These are phyloP conservation scores for Glaciozyma martinii DNA, from an alignment of 768 basidiomycete species.

Conservation along the genomic window DNA sequence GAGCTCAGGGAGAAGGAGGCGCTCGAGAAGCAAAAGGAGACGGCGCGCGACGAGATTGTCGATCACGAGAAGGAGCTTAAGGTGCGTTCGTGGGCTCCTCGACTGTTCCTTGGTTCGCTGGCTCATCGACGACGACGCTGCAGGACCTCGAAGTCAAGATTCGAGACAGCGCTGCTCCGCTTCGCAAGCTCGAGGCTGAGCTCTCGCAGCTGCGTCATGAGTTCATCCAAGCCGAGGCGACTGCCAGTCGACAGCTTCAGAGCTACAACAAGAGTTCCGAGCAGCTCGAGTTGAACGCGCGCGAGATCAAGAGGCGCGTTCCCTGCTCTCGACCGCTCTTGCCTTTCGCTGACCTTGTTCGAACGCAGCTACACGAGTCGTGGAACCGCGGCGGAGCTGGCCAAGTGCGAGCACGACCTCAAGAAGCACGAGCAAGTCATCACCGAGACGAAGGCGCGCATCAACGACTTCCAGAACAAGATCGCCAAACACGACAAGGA, in stretches of 20 bases:
- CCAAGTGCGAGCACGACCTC: constrained; percentile 26
- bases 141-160: constrained; percentile 31
- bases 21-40: constrained; percentile 36
- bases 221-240: constrained; percentile 18
- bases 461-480: constrained; percentile 25
- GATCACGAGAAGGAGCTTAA: constrained; percentile 68
- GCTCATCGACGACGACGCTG: no score
- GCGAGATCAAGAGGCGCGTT: constrained; percentile 20
- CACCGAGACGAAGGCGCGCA: constrained; percentile 22
- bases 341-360: neutral
- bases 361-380: constrained; percentile 18
- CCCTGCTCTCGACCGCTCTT: neutral
- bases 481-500: constrained; percentile 41
- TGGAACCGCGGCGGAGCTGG: constrained; percentile 25
- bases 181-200: constrained; percentile 30
- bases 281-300: constrained; percentile 20
- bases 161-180: constrained; percentile 24
- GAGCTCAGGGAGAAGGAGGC: constrained; percentile 30
- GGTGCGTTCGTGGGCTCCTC: constrained; percentile 4
- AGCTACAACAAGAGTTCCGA: constrained; percentile 25
- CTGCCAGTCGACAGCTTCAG: constrained; percentile 12
- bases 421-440: constrained; percentile 20
- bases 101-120: neutral
- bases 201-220: constrained; percentile 15
- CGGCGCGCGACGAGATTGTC: constrained; percentile 46